phyloP scores from a whole-genome alignment of 1,284 basidiomycete species.

The Puccinia coronata region DNA sequence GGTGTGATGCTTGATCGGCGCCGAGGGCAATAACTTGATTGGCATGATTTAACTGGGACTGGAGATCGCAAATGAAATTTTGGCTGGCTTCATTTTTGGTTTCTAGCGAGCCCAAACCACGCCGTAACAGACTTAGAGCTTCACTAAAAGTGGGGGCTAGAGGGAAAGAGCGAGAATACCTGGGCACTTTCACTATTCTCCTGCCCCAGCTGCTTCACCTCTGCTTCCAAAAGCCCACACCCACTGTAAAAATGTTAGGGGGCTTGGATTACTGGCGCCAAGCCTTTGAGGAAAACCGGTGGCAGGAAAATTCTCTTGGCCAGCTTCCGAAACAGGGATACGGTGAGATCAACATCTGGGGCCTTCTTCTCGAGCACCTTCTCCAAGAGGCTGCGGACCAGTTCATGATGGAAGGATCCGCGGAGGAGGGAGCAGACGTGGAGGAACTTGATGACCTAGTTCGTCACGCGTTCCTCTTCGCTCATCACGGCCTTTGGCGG shows the following conservation, averaged over 20 bases:
- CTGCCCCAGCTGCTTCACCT: too few relatives aligned
- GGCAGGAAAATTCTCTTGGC: not conserved
- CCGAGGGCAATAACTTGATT: not conserved
- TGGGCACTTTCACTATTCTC: too few relatives aligned
- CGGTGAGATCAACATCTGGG: not conserved
- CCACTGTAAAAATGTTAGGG: too few relatives aligned
- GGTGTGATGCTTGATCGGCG: not conserved
- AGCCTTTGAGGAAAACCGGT: conserved; percentile 9
- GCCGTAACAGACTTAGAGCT: conserved; percentile 25
- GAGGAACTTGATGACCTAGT: too few relatives aligned
- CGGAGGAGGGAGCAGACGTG: too few relatives aligned
- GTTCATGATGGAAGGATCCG: not conserved
- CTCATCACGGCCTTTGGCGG: too few relatives aligned
- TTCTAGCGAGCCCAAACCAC: conserved; percentile 26
- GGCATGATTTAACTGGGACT: conserved; percentile 15
- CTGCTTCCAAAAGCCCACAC: too few relatives aligned
- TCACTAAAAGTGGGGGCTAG: conserved; percentile 39
- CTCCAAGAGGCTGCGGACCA: not conserved
- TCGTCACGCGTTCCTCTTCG: too few relatives aligned
- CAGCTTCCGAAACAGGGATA: conserved; percentile 5
- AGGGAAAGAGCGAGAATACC: not conserved
- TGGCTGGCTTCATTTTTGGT: conserved; percentile 33
- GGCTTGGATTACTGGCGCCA: conserved; percentile 14
- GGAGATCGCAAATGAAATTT: conserved; percentile 26
- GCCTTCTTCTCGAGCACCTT: conserved; percentile 21